Conservation (phyloP, 2,329 filamentous ascomycete genomes). For the Penicillium fuscoglaucum region DNA sequence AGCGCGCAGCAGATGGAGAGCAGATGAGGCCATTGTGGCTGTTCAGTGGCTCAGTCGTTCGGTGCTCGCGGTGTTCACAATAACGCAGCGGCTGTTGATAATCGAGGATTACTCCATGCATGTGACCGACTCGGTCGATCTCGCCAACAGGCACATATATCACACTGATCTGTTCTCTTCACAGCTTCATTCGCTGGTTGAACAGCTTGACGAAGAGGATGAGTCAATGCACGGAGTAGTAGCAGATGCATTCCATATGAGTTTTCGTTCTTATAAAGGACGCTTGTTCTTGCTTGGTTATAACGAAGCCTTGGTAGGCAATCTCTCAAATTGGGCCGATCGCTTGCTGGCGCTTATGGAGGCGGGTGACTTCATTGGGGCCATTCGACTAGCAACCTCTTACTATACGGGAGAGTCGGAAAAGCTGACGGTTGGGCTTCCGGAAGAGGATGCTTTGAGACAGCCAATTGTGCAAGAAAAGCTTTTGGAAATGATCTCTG, state of each 20-base stretch:
- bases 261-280: constrained; percentile 92
- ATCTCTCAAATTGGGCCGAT: constrained; percentile 96
- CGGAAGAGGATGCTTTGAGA: constrained; percentile 73
- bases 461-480: constrained; percentile 85
- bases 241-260: constrained; percentile 97
- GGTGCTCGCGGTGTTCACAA: constrained; percentile 85
- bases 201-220: constrained; percentile 84
- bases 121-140: constrained; percentile 91
- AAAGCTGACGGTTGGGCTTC: constrained; percentile 88
- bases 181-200: constrained; percentile 80
- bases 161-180: constrained; percentile 87
- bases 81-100: constrained; percentile 89
- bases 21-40: constrained; percentile 91
- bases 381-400: constrained; percentile 83
- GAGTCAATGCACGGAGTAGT: constrained; percentile 91
- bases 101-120: constrained; percentile 86
- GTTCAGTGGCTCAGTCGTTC: constrained; percentile 96
- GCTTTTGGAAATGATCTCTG: constrained; percentile 87
- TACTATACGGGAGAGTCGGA: constrained; percentile 93
- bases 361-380: constrained; percentile 89
- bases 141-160: constrained; percentile 88
- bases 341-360: constrained; percentile 92
- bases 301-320: constrained; percentile 87
- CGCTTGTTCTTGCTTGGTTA: constrained; percentile 90
- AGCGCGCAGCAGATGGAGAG: constrained; percentile 83